Base-by-base conservation (phyloP, 2,329 filamentous ascomycete genomes). In the Leptographium flavum region DNA sequence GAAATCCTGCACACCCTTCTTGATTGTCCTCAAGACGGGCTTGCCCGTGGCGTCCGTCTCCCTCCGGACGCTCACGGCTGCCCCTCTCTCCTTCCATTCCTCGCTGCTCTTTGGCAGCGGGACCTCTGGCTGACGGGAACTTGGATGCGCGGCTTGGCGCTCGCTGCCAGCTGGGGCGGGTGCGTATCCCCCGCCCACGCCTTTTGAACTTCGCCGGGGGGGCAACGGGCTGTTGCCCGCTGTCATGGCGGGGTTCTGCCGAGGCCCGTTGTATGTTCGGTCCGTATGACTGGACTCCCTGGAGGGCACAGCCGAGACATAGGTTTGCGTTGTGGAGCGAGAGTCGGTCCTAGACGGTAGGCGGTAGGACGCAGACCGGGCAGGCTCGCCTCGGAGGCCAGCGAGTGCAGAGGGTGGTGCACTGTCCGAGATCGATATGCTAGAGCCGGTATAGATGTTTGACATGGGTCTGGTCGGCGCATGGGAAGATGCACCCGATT, bases 1-100 rank as follows among this genome's bases (percentile, higher is more conserved):
- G 63, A 98, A 98, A 65, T 98, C 92, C 53, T 92, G 85, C 38
- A 98, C 92, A 2, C 92, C 92, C 60, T 98, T 98, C 63, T 96
- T 96, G 45, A 96, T 81, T 48, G 85, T 81, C 50, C 86, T 80
- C 50, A 87, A 73, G 9, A 94, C 73, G 3, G 85, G 79, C 53
- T 86, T 83, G 19, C 92, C 92, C 53, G 81, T 85, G 27, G 83
- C 76, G 61, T 96, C 92, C 23, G 87, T 73, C 58, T 95, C 88
- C 58, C 86, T 81, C 47, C 83, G 76, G 43, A 88, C 73, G 17
- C 81, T 80, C 25, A 93, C 79, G 2, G 90, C 87, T n/a, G 92
- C 90, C 37, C 92, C 92, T 49, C 82, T 80, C 36, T 98, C 90
- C 63, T 94, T 86, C 92, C 92, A 96, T 51, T 96, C 90, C 55